These are phyloP conservation scores for Fusarium protoensiforme DNA, from an alignment of 2,329 filamentous ascomycete genomes.

Conservation along the genomic window DNA sequence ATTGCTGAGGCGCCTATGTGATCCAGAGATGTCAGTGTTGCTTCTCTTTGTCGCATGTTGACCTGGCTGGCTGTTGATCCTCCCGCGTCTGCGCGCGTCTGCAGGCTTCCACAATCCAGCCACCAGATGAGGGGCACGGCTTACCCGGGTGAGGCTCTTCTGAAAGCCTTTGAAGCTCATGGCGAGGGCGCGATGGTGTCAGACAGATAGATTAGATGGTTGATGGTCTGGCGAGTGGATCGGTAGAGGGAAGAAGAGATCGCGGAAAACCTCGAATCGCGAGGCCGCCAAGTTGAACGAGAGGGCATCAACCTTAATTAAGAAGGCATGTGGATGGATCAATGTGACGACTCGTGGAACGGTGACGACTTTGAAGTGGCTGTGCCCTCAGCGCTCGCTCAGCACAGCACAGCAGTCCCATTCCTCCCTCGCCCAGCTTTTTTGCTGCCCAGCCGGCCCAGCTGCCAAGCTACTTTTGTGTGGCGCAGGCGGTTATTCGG, in stretches of 20 bases:
- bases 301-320: constrained; percentile 40
- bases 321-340: constrained; percentile 27
- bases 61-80: neutral
- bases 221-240: constrained; percentile 13
- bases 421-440: too few relatives aligned
- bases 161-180: constrained; percentile 99
- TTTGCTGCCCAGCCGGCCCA: constrained; percentile 32
- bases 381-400: constrained; percentile 24
- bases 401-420: too few relatives aligned
- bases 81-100: constrained; percentile 17
- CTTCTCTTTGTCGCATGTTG: neutral
- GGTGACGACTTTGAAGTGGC: constrained; percentile 49
- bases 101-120: constrained; percentile 16
- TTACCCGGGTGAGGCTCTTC: constrained; percentile 87
- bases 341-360: constrained; percentile 25
- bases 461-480: constrained; percentile 6
- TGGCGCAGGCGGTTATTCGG: constrained; percentile 14
- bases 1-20: constrained; percentile 82
- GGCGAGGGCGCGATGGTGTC: constrained; percentile 37
- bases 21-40: constrained; percentile 3
- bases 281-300: constrained; percentile 43
- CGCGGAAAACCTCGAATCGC: constrained; percentile 37
- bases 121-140: constrained; percentile 52
- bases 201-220: neutral
- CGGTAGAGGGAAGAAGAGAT: constrained; percentile 12